Base-by-base conservation (phyloP, 306 rosid species). In the Castanopsis chinensis region DNA sequence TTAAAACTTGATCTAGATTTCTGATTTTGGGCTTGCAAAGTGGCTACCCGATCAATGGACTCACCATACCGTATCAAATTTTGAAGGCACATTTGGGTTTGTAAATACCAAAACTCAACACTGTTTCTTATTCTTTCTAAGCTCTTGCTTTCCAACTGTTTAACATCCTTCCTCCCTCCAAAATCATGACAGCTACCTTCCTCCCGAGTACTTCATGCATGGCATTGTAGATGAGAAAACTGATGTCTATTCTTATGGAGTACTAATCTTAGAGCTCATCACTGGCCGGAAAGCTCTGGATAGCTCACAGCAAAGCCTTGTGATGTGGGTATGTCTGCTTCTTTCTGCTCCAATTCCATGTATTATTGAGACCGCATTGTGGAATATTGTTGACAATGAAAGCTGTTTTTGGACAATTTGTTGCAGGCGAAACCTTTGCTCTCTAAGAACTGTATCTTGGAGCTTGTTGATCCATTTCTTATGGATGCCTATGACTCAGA, bases 11-110 rank as follows among this genome's bases (percentile, higher is more conserved):
- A 71, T 15, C 80, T 89, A 95, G 99, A 90, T 96, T 82, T 90
- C 96, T 60, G 99, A 96, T 85, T 96, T 96, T 59, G 99, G 99
- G 75, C 98, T 96, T 60, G 90, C 99, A 12, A 96, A 93, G 84
- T 96, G 98, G 99, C 91, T 96, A 45, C 98, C 99, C 68, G 97
- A 93, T 80, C 97, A 90, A 79, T 96, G 97, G 99, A 91, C 96
- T 82, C 99, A 96, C 88, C 99, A 96, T 80, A 75, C 88, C 28
- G 97, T 93, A 18, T 89, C 96, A 56, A 93, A 91, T 79, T 73
- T 96, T 28, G 99, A 96, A 91, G 99, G 99, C 89, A 96, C 99
- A 87, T 96, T 96, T 30, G 99, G 98, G 99, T 96, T 76, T 63
- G 94, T 84, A 75, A 30, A 85, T 82, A 76, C 17, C 84, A 75